Base-by-base conservation (phyloP, 768 basidiomycete species). In the Rhodotorula kratochvilovae region DNA sequence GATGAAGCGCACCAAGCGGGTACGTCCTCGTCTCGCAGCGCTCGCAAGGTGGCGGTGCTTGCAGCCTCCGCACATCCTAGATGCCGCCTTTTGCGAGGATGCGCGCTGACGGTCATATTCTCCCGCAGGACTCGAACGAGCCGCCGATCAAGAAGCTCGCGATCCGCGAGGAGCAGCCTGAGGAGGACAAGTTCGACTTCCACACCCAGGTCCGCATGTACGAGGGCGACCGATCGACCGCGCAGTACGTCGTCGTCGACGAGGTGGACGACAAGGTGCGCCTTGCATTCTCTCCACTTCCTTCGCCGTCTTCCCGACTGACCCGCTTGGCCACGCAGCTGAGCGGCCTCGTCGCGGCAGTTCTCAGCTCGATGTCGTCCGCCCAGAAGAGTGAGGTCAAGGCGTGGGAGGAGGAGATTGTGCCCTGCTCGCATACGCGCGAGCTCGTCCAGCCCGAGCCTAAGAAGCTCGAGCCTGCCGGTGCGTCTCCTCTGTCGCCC, bases 351-450 rank as follows among this genome's bases (percentile, higher is more conserved):
- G 82, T 86, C 8, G 84, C 88, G 31, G 87, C 85, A 0, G 83
- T 95, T 66, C 88, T 96, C 87, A 82, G 84, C 3, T 88, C 92
- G 3, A 83, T 91, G 76, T 92, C 92, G 0, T 94, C 92, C 3
- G 89, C 91, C 0, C 90, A 92, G 59, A 90, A 95, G 78, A 91
- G 90, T 1, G 93, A 97, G 77, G 89, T 99, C 59, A 89, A 96
- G 81, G 90, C 96, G 12, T 99, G 96, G 96, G 92, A 98, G 79
- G 94, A 97, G 80, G 95, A 97, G 75, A 88, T 96, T 53, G 77
- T 83, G 0, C 81, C 91, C 13, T 99, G 96, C 83, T 88, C 91
- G 77, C 96, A 99, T 73, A 85, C 87, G 15, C 79, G 85, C 19
- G 83, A 83, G 19, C 80, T 89, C 7, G 79, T 85, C 46, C 88